Base-by-base conservation (phyloP, 2,329 filamentous ascomycete species). In the Ampelomyces quisqualis region DNA sequence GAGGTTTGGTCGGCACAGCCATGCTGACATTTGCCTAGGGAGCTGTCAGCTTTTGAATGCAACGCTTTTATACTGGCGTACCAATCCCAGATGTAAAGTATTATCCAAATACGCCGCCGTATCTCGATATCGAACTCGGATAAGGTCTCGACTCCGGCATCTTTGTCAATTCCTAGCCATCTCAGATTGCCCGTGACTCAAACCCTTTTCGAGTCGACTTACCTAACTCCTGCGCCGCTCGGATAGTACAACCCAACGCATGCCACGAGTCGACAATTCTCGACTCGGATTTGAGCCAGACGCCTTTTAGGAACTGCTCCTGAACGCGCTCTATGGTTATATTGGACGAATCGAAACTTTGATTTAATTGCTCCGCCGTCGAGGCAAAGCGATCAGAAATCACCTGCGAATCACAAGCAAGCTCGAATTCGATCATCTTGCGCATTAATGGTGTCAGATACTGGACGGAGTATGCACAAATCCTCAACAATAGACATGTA, bases 181-280 rank as follows among this genome's bases (percentile, higher is more conserved):
- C 7, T 40, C 10, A 40, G 10, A 10, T 22, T 6, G 11, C 29
- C 2, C 22, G 15, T 9, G 17, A 18, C 9, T 4, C 4, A n/a
- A 11, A 3, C 8, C 3, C 6, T 18, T 3, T 20, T 27, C 11
- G 9, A 19, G 17, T 3, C 10, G 15, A 22, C 6, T n/a, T 62
- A 71, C 73, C 73, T 32, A 74, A 59, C 47, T 77, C 75, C 49
- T 76, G 73, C 0, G 74, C 75, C 29, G 74, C 71, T 5, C 70
- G 71, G 20, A 77, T 72, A 2, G 70, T 68, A 36, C 58, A 58
- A 13, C 68, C 62, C 7, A 77, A 48, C 2, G 69, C 57, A 60
- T 77, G 74, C 75, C 75, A 77, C 0, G 74, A 68, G 20, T 76
- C 72, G 1, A 73, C 68, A 50, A 75, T 76, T 14, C 67, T 64